Percentiles rank a stretch among this genome's conserved stretches.
Evolutionary conservation across 805 yeast genomes (phyloP).

Genomic region (Myxozyma lipomycoides): DNA sequence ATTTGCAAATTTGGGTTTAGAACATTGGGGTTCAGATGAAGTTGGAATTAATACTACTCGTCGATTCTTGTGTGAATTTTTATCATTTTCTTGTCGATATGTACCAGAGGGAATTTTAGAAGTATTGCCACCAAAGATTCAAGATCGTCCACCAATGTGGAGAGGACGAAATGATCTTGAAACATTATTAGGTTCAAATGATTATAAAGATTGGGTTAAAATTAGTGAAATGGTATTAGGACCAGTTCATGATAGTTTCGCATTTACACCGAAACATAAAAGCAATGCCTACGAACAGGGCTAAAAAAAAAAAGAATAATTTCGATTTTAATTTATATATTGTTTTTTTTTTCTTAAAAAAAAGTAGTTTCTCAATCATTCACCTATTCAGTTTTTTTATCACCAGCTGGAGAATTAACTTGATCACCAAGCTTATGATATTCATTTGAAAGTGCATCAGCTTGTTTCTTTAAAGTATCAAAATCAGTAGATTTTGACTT

Average conservation of each 20-base stretch:
- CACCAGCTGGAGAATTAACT: conserved; percentile 32
- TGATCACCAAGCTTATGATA: conserved; percentile 49
- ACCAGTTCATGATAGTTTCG: conserved; percentile 68
- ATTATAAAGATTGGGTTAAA: conserved; percentile 93
- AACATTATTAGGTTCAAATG: conserved; percentile 77
- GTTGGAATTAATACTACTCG: conserved; percentile 86
- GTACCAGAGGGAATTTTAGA: conserved; percentile 92
- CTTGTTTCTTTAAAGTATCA: conserved; percentile 66
- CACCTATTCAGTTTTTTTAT: conserved; percentile 34
- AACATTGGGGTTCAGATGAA: conserved; percentile 98
- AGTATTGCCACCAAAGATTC: conserved; percentile 78
- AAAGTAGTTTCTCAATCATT: not conserved
- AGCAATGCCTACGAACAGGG: conserved; percentile 66
- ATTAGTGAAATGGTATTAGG: conserved; percentile 94
- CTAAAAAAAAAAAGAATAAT: not conserved
- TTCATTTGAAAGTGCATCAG: conserved; percentile 59
- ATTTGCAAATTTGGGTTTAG: conserved; percentile 76
- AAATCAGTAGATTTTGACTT: conserved; percentile 62
- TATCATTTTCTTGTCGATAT: conserved; percentile 90
- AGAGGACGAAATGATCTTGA: conserved; percentile 89
- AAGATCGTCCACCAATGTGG: conserved; percentile 94
- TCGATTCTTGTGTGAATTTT: conserved; percentile 87
- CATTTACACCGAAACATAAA: conserved; percentile 90
- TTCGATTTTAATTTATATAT: not conserved
- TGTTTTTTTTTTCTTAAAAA: not conserved